These are phyloP conservation scores for Apiospora phragmitis DNA, from an alignment of 2,329 filamentous ascomycete genomes.

Conservation along the genomic window DNA sequence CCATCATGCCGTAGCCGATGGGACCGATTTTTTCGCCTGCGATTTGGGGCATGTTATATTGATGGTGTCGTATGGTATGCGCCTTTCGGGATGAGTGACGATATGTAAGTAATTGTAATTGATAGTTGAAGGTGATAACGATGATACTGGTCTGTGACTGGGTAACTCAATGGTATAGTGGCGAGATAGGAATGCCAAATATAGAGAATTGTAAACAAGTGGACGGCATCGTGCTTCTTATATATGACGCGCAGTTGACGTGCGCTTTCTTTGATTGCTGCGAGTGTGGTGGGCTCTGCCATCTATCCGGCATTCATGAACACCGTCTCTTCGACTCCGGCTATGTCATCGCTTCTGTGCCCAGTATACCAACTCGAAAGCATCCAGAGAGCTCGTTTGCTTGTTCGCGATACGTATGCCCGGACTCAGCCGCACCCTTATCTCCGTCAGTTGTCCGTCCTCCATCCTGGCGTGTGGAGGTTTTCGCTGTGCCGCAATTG, in stretches of 20 bases:
- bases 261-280: no score
- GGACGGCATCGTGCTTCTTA: not conserved
- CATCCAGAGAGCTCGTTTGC: not conserved
- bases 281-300: no score
- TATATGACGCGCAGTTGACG: not conserved
- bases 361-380: no score
- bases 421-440: not conserved
- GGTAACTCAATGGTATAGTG: not conserved
- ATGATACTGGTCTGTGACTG: not conserved
- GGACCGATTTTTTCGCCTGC: conserved; percentile 15
- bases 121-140: not conserved
- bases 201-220: not conserved
- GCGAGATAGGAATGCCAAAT: not conserved
- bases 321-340: no score
- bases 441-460: not conserved
- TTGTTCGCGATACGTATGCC: not conserved
- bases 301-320: no score
- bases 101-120: not conserved
- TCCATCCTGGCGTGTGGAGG: no score
- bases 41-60: conserved; percentile 12
- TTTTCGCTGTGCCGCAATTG: no score
- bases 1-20: conserved; percentile 17
- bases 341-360: no score
- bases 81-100: not conserved
- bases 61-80: not conserved